Conservation (phyloP, 495 filamentous ascomycete species). For the Aspergillus sclerotiicarbonarius region DNA sequence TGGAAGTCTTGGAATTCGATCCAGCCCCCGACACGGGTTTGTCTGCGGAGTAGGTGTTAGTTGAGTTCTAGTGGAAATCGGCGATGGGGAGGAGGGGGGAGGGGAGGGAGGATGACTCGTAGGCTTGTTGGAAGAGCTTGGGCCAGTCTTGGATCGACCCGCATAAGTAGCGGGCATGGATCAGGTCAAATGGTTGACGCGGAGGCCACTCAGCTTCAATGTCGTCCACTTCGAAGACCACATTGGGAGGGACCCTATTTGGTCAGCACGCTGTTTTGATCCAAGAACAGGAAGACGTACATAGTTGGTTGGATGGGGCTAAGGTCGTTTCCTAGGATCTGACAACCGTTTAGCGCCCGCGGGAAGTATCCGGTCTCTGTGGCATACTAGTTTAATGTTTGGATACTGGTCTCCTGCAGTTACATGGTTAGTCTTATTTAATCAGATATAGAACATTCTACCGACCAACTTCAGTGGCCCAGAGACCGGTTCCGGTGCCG, state of each 20-base stretch:
- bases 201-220: slow-evolving; percentile 44
- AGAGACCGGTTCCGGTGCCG: slow-evolving; percentile 48
- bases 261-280: neutral
- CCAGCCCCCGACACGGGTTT: slow-evolving; percentile 6
- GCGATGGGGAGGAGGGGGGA: neutral
- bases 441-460: neutral
- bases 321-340: slow-evolving; percentile 28
- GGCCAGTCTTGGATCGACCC: slow-evolving; percentile 52
- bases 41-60: neutral
- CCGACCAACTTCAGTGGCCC: slow-evolving; percentile 46
- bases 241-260: slow-evolving; percentile 44
- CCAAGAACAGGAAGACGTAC: neutral
- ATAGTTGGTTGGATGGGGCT: slow-evolving; percentile 33
- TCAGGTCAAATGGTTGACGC: slow-evolving; percentile 47
- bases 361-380: neutral
- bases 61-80: neutral
- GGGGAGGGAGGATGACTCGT: neutral
- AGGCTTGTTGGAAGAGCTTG: slow-evolving; percentile 25
- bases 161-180: slow-evolving; percentile 54
- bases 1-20: slow-evolving; percentile 12
- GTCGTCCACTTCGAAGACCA: slow-evolving; percentile 54
- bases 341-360: neutral
- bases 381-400: neutral
- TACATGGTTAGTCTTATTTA: neutral
- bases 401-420: neutral